Percentiles rank a stretch among this genome's conserved stretches.
These are phyloP conservation scores for Pyricularia sp. DNA, from an alignment of 2,329 filamentous ascomycete genomes.

Conservation along the genomic window DNA sequence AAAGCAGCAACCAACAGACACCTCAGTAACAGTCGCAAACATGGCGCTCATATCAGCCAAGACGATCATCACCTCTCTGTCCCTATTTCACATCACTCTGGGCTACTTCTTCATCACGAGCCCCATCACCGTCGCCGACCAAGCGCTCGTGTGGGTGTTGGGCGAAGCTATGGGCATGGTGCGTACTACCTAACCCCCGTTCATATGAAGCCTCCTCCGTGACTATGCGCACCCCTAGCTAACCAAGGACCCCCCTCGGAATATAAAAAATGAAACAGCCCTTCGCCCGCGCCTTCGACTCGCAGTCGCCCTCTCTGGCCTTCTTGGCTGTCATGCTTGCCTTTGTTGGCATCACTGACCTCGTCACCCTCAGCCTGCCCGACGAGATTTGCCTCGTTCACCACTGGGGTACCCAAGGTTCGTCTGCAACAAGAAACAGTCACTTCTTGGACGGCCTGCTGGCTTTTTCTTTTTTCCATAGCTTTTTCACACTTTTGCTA, in stretches of 20 bases:
- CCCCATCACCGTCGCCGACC: conserved; percentile 64
- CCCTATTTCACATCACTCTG: conserved; percentile 75
- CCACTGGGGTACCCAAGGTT: conserved; percentile 59
- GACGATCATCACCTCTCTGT: conserved; percentile 72
- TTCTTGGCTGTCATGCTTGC: conserved; percentile 62
- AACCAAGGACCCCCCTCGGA: too few species aligned
- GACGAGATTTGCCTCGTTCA: conserved; percentile 55
- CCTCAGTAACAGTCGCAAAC: conserved; percentile 13
- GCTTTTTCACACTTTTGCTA: background rate
- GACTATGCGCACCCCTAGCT: too few species aligned
- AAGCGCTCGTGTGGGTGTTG: conserved; percentile 70
- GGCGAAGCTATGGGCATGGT: conserved; percentile 80
- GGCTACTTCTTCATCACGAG: conserved; percentile 75
- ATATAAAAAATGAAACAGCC: conserved; percentile 42
- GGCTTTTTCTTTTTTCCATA: too few species aligned
- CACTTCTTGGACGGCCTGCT: too few species aligned
- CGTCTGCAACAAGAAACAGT: too few species aligned
- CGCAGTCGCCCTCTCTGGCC: conserved; percentile 60
- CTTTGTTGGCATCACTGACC: conserved; percentile 50
- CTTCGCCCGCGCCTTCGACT: conserved; percentile 56
- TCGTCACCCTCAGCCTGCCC: conserved; percentile 57
- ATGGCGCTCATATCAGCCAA: conserved; percentile 79
- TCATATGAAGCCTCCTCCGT: background rate
- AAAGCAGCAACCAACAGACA: background rate
- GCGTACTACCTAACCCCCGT: conserved; percentile 17